Evolutionary conservation across 2,329 filamentous ascomycete genomes (phyloP), one percentile per base, ranked within the genome.

Genomic region (Cercospora sesami): DNA sequence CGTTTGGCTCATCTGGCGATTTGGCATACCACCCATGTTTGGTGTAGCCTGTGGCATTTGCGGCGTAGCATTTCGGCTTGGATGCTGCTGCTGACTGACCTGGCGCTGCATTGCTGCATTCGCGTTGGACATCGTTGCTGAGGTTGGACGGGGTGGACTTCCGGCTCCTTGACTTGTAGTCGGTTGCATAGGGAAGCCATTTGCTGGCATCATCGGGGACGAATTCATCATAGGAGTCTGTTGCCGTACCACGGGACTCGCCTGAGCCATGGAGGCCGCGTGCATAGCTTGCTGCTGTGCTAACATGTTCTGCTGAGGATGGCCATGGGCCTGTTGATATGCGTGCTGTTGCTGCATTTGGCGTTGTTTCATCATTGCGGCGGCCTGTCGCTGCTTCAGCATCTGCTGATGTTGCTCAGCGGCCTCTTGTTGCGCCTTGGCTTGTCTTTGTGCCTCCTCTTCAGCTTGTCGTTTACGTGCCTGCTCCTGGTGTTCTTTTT

Each of bases 101-200:
- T 80, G 78, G 63, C 79, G 71, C 12, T 73, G 76, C 79, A 81
- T 81, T 5, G 68, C 70, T 16, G 77, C 71, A 36, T 73, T 72
- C 10, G 73, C 72, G 60, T 78, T 75, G 59, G 76, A 76, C 71
- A 78, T 88, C 3, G 88, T 87, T 5, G 89, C 88, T 16, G 90
- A 91, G 0, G 89, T 81, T 16, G 90, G 89, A 55, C 90, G 83
- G 18, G 88, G 83, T 28, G 90, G 90, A 74, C 89, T 92, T 21
- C 79, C 80, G 62, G 83, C 87, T 21, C 88, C 89, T 83, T 91
- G 89, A 73, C 85, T 89, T 1, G 90, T 91, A 60, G 87, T 88
- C 39, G 85, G 84, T 69, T 89, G 78, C 82, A 84, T 84, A 4
- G 81, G 79, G 45, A 83, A 82, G 26, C 82, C 80, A 45, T 79